Evolutionary conservation across 371 early-diverging fungal species (phyloP).

Genomic region (Syncephalastrum contaminatum): DNA sequence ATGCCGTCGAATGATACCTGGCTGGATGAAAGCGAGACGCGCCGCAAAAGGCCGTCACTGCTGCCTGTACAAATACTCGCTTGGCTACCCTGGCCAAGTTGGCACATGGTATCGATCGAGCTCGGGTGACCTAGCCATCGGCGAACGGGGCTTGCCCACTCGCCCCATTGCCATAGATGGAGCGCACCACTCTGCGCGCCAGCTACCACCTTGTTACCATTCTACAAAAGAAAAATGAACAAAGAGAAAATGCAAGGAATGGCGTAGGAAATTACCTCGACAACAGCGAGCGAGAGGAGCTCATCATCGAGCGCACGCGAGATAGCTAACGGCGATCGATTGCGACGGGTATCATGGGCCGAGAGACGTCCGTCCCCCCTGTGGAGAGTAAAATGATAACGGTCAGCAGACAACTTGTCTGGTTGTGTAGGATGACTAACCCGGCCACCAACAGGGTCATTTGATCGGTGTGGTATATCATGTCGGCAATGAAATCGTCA

Average conservation of each 20-base stretch:
- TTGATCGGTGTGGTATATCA: constrained; percentile 58
- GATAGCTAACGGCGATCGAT: constrained; percentile 56
- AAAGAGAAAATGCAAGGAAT: background rate
- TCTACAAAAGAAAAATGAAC: constrained; percentile 21
- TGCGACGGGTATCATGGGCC: constrained; percentile 79
- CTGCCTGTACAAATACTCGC: constrained; percentile 73
- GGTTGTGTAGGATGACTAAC: constrained; percentile 13
- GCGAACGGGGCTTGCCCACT: constrained; percentile 67
- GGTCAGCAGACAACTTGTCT: too few species aligned
- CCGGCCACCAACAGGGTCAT: constrained; percentile 70
- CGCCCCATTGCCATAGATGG: constrained; percentile 68
- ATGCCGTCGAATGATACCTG: constrained; percentile 75
- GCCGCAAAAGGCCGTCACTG: constrained; percentile 82
- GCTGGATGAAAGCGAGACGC: constrained; percentile 68
- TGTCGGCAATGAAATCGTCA: constrained; percentile 83
- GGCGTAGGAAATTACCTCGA: constrained; percentile 46
- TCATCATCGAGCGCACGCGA: constrained; percentile 90
- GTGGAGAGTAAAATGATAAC: background rate
- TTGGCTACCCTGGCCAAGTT: constrained; percentile 68
- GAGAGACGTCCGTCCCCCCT: constrained; percentile 87
- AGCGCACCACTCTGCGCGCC: constrained; percentile 87
- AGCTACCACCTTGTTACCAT: constrained; percentile 74
- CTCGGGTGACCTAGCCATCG: constrained; percentile 89
- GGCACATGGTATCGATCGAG: constrained; percentile 79
- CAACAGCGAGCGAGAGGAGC: constrained; percentile 70